Evolutionary conservation across 225 moss, liverwort and hornwort species (phyloP), one percentile per base, ranked within the genome.

Genomic region (Sphagnum contortum): DNA sequence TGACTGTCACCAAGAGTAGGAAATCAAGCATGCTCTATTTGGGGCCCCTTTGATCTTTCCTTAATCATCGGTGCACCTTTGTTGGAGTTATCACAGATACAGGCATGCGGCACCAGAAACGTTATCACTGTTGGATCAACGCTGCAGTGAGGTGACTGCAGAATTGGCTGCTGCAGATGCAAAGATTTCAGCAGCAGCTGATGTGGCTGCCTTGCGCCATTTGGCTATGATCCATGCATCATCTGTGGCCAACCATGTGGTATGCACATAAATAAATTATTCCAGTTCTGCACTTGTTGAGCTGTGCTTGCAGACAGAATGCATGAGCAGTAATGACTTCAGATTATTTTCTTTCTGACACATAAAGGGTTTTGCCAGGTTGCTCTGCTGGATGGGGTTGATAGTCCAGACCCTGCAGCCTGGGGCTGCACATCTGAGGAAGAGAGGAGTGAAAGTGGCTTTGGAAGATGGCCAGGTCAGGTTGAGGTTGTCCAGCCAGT

Each of bases 91-190:
- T 29, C 69, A 9, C 83, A 89, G 83, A 67, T 92, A 92, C 62
- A 79, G 89, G 66, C 85, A 93, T 71, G 83, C 92, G 66, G 83
- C 88, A 56, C 92, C 89, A 64, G 89, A 89, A 55, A 93, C 89
- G 5, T 73, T 93, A 66, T 72, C 90, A 52, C 62, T 88, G 6
- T 57, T 93, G 52, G 87, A 88, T 57, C 75, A 82, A 50, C 85
- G 88, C 5, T 93, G 89, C 69, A 69, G 70, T 60, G 92, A 85
- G 67, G 85, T 93, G 60, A 75, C 83, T 55, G 60, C 66, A 54
- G 78, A 83, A n/a, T 74, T 93, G 57, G 68, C 70, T 3, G 68
- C 71, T 46, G 81, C 79, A 50, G 83, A 89, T 51, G 29, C 76
- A 5, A 85, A 85, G 71, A 77, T 93, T 49, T 70, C 79, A 66